These are phyloP conservation scores for Aspergillus mulundensis DNA, from an alignment of 495 filamentous ascomycete species.

Conservation along the genomic window DNA sequence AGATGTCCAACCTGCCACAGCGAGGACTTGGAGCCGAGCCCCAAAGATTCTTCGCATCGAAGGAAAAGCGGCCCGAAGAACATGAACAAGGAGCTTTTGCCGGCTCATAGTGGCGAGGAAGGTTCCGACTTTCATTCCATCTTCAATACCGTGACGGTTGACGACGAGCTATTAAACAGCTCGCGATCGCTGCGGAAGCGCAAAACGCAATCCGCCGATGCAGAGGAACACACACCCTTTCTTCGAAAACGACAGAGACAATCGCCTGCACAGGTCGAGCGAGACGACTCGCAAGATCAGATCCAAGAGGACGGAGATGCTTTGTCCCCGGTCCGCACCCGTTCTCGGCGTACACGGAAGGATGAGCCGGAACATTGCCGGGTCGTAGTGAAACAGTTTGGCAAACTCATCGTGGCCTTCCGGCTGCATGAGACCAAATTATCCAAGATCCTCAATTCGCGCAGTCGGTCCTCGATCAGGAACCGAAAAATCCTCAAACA, in stretches of 20 bases:
- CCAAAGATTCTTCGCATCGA: conserved; percentile 34
- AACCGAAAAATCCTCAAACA: conserved; percentile 37
- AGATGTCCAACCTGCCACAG: conserved; percentile 72
- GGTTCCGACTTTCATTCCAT: conserved; percentile 82
- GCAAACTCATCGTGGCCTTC: conserved; percentile 55
- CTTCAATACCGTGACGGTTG: conserved; percentile 70
- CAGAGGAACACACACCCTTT: conserved; percentile 46
- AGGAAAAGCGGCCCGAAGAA: conserved; percentile 46
- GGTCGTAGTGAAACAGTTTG: conserved; percentile 31
- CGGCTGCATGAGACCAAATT: conserved; percentile 57
- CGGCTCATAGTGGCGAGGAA: conserved; percentile 61
- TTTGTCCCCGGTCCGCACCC: conserved; percentile 28
- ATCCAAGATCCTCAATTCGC: conserved; percentile 49
- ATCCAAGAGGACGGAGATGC: conserved; percentile 21
- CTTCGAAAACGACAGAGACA: conserved; percentile 45
- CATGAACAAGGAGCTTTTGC: conserved; percentile 70
- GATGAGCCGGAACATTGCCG: conserved; percentile 35
- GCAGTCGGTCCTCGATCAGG: conserved; percentile 30
- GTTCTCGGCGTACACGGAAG: conserved; percentile 36
- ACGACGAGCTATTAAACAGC: conserved; percentile 80
- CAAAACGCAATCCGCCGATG: conserved; percentile 59
- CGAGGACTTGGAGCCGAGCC: conserved; percentile 56
- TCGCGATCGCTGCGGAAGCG: conserved; percentile 84
- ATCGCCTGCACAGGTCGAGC: conserved; percentile 26
- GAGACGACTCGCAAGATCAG: conserved; percentile 17